Evolutionary conservation across 2,329 filamentous ascomycete species (phyloP).

Genomic region (Achaetomium macrosporum): DNA sequence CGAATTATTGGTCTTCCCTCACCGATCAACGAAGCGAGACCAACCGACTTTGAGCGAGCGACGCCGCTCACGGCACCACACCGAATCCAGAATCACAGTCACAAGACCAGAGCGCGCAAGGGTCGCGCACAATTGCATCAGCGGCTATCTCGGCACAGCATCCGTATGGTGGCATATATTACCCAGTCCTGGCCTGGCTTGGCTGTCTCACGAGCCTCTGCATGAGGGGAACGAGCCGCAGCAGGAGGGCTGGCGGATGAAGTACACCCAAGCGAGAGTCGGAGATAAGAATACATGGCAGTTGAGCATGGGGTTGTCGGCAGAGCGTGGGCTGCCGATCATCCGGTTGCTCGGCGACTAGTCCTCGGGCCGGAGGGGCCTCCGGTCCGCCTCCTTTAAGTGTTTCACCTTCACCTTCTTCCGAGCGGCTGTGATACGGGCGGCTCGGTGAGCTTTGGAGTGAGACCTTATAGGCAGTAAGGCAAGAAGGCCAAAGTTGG

Average conservation of each 20-base stretch:
- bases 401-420: background rate
- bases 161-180: constrained; percentile 1
- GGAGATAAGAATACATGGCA: background rate
- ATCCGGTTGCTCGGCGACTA: too few relatives aligned
- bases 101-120: background rate
- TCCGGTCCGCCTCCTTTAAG: too few relatives aligned
- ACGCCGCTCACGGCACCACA: constrained; percentile 5
- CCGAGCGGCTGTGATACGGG: background rate
- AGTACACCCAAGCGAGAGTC: background rate
- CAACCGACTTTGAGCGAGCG: background rate
- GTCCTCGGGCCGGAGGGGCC: background rate
- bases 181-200: background rate
- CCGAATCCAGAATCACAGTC: background rate
- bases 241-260: background rate
- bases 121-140: background rate
- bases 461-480: too few relatives aligned
- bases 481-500: too few relatives aligned
- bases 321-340: background rate
- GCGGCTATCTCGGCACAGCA: constrained; percentile 11
- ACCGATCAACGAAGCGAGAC: constrained; percentile 6
- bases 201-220: constrained; percentile 7
- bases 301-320: background rate
- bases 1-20: constrained; percentile 5
- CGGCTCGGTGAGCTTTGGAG: too few relatives aligned
- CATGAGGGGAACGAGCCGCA: constrained; percentile 11